Evolutionary conservation across 2,329 filamentous ascomycete genomes (phyloP).

Genomic region (Calonectria naviculata): DNA sequence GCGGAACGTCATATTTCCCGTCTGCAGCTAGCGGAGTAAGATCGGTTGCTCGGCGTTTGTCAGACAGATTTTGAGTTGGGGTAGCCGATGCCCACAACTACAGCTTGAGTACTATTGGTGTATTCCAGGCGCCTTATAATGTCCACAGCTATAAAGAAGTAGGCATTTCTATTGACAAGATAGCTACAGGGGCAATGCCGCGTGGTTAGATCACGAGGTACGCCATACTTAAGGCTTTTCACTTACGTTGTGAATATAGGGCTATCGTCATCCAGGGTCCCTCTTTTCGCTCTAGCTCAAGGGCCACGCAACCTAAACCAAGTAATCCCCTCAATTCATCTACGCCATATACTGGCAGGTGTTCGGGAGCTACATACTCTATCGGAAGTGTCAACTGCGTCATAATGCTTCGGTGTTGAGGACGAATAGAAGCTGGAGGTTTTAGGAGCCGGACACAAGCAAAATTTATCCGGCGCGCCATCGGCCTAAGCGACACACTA

Average conservation of each 20-base stretch:
- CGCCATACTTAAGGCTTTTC: constrained; percentile 7
- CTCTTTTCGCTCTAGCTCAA: constrained; percentile 38
- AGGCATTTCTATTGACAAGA: constrained; percentile 48
- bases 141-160: constrained; percentile 47
- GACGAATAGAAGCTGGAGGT: background rate
- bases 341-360: constrained; percentile 39
- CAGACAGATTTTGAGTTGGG: constrained; percentile 41
- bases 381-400: constrained; percentile 21
- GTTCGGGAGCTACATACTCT: constrained; percentile 36
- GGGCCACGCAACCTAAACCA: constrained; percentile 44
- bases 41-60: constrained; percentile 41
- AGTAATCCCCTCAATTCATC: constrained; percentile 42
- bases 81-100: constrained; percentile 48
- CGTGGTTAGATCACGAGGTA: background rate
- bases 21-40: constrained; percentile 41
- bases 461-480: background rate
- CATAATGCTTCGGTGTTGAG: constrained; percentile 10
- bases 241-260: constrained; percentile 41
- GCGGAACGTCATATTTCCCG: constrained; percentile 30
- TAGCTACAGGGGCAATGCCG: constrained; percentile 35
- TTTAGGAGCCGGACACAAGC: background rate
- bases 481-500: background rate
- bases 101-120: constrained; percentile 33
- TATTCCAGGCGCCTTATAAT: constrained; percentile 38
- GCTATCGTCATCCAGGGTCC: constrained; percentile 22